Conservation (phyloP, 2,329 filamentous ascomycete species). For the Fusarium beomiforme region DNA sequence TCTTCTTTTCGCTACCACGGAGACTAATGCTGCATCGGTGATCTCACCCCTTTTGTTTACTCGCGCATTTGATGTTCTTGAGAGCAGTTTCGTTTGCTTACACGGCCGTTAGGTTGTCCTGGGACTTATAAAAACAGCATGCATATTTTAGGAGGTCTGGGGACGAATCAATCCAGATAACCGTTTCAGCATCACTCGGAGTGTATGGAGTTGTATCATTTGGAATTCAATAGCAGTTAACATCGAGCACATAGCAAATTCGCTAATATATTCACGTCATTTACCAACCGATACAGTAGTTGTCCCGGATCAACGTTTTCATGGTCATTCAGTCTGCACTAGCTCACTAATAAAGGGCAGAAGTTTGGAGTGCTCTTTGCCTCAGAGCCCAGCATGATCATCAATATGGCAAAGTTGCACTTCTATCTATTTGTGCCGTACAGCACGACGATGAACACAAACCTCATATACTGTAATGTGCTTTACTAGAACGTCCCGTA, state of each 20-base stretch:
- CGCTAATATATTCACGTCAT: constrained; percentile 9
- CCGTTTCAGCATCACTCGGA: constrained; percentile 12
- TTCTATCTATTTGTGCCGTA: background rate
- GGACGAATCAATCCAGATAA: constrained; percentile 4
- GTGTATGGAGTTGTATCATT: constrained; percentile 26
- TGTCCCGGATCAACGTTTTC: background rate
- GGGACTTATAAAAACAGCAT: constrained; percentile 24
- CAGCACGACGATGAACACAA: background rate
- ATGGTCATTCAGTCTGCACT: background rate
- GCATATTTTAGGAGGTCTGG: constrained; percentile 21
- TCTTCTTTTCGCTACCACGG: background rate
- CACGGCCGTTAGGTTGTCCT: constrained; percentile 18
- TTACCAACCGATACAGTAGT: background rate
- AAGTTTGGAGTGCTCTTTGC: background rate
- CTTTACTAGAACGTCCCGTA: background rate
- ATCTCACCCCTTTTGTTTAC: constrained; percentile 18
- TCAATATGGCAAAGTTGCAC: background rate
- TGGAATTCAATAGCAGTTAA: constrained; percentile 27
- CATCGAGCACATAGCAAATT: constrained; percentile 20
- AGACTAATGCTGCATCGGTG: constrained; percentile 10
- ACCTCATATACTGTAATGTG: background rate
- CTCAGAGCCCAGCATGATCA: background rate
- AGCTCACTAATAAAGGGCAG: background rate
- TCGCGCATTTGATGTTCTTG: constrained; percentile 26
- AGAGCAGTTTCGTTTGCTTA: constrained; percentile 26